Evolutionary conservation across 768 basidiomycete genomes (phyloP), one percentile per base, ranked within the genome.

Genomic region (Naematelia encephala): DNA sequence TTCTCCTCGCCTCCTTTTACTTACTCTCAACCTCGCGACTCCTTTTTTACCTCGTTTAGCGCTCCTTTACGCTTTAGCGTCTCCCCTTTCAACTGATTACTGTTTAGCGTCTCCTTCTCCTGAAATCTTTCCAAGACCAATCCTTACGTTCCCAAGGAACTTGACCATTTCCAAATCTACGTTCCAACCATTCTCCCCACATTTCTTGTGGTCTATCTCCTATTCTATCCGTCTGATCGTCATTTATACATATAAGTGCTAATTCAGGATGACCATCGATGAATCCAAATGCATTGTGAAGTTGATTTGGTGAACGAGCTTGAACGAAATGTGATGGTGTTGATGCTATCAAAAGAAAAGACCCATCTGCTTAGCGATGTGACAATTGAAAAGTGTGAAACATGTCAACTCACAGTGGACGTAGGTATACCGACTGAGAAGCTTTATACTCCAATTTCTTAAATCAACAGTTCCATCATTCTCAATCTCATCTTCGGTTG

Each of bases 351-450:
- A n/a, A n/a, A n/a, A n/a, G n/a, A n/a, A n/a, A n/a, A n/a, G n/a
- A n/a, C n/a, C n/a, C 52, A 22, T 27, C 3, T 10, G 60, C 29
- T 12, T 55, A 22, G 3, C 42, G 10, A 25, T 19, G 12, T 48
- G 4, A 34, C 2, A n/a, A 26, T 34, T 25, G n/a, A 23, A 23
- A 51, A n/a, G 21, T 27, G 49, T 11, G 16, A 26, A 26, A 1
- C 44, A n/a, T 12, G 44, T 19, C 19, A 13, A 70, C 74, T 62
- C 50, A 72, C 73, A 70, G 29, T 53, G 59, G n/a, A 66, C 62
- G 46, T 74, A 77, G 28, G 62, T 51, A 47, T 77, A 77, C 45
- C 73, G 22, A 14, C 69, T 68, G 14, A 77, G 50, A 26, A 77
- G 56, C 58, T 70, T 66, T 52, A 75, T 64, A 56, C 64, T 67